Evolutionary conservation across 352 stramenopile species (phyloP).

Genomic region (Phytophthora cactorum): DNA sequence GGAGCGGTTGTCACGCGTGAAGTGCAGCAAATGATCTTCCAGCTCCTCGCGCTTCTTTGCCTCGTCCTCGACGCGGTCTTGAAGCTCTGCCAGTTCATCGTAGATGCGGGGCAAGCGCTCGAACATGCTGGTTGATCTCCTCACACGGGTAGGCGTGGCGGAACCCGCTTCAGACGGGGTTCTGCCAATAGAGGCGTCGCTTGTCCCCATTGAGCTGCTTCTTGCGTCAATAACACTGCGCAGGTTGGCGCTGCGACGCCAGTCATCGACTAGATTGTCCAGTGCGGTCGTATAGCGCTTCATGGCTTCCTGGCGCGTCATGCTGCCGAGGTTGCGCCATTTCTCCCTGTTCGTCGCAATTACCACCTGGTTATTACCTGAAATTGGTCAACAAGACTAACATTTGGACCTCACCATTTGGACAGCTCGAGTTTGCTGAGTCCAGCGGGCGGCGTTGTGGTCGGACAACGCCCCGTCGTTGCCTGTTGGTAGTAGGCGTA

Average conservation of each 20-base stretch:
- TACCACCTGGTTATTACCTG: background rate
- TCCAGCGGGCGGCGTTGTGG: constrained; percentile 35
- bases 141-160: constrained; percentile 17
- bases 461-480: constrained; percentile 62
- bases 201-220: constrained; percentile 9
- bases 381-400: background rate
- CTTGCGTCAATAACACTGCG: constrained; percentile 19
- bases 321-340: constrained; percentile 68
- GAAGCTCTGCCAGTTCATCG: constrained; percentile 69
- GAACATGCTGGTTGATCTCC: constrained; percentile 65
- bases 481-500: constrained; percentile 84
- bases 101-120: constrained; percentile 71
- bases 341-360: constrained; percentile 56
- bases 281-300: constrained; percentile 75
- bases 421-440: constrained; percentile 61
- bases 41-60: constrained; percentile 72
- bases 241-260: constrained; percentile 64
- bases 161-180: constrained; percentile 24
- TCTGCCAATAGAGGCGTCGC: constrained; percentile 24
- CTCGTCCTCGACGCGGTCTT: constrained; percentile 77
- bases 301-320: constrained; percentile 82
- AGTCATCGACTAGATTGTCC: constrained; percentile 86
- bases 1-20: constrained; percentile 65
- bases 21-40: constrained; percentile 66
- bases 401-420: constrained; percentile 46